Conservation (phyloP, 345 rosid genomes). For the Corchorus olitorius region DNA sequence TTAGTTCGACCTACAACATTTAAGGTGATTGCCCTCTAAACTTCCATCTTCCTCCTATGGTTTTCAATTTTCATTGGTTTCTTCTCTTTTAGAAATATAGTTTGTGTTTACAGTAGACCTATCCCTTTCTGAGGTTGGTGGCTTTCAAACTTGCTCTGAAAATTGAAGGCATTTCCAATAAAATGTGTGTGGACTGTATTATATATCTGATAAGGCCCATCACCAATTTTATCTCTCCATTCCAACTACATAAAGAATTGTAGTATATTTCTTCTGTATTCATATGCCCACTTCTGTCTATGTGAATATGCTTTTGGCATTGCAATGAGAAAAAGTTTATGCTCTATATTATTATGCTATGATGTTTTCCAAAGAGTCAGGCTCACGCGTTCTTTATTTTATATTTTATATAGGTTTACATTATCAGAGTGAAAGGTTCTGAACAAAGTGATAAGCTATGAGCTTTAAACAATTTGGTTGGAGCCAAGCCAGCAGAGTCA, state of each 20-base stretch:
- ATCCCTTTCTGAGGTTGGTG: neutral
- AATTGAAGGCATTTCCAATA: neutral
- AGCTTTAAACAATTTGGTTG: slow-evolving; percentile 5
- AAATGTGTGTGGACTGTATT: neutral
- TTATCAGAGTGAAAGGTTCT: slow-evolving; percentile 39
- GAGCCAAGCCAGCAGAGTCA: slow-evolving; percentile 6
- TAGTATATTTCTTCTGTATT: neutral
- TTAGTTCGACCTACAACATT: slow-evolving; percentile 44
- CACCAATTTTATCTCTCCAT: neutral
- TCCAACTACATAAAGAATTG: neutral
- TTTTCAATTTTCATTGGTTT: neutral
- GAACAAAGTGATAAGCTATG: slow-evolving; percentile 18
- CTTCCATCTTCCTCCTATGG: neutral
- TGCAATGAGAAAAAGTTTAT: too few relatives aligned
- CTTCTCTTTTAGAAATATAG: neutral
- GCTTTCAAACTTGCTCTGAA: neutral
- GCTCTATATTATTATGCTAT: neutral
- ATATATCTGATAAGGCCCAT: neutral
- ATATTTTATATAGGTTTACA: slow-evolving; percentile 37
- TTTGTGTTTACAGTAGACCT: neutral
- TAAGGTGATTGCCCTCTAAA: slow-evolving; percentile 41
- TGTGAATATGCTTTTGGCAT: neutral
- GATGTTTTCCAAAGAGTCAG: neutral
- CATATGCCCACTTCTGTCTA: neutral
- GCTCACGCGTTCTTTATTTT: neutral